Evolutionary conservation across 2,329 filamentous ascomycete species (phyloP).

Genomic region (Calonectria naviculata): DNA sequence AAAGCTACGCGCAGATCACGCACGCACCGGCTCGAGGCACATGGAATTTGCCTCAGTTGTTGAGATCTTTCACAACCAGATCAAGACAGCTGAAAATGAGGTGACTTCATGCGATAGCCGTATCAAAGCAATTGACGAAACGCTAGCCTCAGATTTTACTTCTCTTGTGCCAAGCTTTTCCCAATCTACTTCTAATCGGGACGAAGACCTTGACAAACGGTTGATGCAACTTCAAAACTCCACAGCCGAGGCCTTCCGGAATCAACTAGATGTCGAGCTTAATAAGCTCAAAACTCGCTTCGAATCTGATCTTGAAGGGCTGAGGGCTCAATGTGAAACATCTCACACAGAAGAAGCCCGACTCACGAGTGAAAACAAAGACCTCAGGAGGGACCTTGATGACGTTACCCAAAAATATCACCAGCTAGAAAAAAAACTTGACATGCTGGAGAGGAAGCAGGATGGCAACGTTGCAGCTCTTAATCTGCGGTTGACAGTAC

Average conservation of each 20-base stretch:
- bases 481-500: not conserved
- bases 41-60: constrained; percentile 36
- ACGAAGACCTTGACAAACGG: constrained; percentile 13
- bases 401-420: constrained; percentile 25
- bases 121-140: constrained; percentile 20
- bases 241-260: constrained; percentile 8
- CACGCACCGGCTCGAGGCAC: constrained; percentile 25
- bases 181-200: not conserved
- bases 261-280: constrained; percentile 27
- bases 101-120: constrained; percentile 10
- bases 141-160: constrained; percentile 5
- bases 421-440: constrained; percentile 29
- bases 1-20: constrained; percentile 26
- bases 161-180: constrained; percentile 6
- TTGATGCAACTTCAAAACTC: constrained; percentile 13
- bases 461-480: constrained; percentile 26
- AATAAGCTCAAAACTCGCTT: constrained; percentile 20
- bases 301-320: not conserved
- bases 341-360: not conserved
- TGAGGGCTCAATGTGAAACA: constrained; percentile 10
- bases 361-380: constrained; percentile 15
- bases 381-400: constrained; percentile 23
- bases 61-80: constrained; percentile 30
- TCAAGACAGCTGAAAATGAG: constrained; percentile 22
- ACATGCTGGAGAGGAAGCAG: constrained; percentile 38